A percentile compares a stretch with the other conserved stretches of the same genome.
phyloP scores from a whole-genome alignment of 768 basidiomycete species.

The Kwoniella dejecticola region DNA sequence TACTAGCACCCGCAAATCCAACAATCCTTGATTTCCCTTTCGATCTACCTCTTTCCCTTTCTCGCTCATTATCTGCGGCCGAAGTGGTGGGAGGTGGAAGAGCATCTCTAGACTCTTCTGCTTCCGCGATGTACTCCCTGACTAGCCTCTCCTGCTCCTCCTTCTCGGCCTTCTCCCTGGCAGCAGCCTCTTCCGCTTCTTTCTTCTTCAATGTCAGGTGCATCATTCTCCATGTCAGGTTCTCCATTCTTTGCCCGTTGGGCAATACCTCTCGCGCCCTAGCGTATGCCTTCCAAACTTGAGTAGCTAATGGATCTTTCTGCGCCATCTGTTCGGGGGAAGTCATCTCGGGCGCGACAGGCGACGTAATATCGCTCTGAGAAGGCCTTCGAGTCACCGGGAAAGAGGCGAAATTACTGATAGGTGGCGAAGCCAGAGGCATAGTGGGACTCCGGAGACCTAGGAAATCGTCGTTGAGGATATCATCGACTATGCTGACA shows the following conservation, averaged over 20 bases:
- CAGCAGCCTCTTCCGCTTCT: constrained; percentile 34
- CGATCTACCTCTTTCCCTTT: constrained; percentile 49
- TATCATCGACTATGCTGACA: constrained; percentile 41
- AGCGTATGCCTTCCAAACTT: constrained; percentile 96
- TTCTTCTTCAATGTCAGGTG: constrained; percentile 83
- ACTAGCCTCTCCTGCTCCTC: constrained; percentile 21
- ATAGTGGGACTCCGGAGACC: constrained; percentile 25
- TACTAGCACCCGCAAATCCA: constrained; percentile 44
- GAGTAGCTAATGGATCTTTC: constrained; percentile 88
- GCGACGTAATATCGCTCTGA: constrained; percentile 31
- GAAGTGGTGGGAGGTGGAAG: constrained; percentile 6
- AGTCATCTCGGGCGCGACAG: constrained; percentile 25
- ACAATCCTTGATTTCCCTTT: constrained; percentile 54
- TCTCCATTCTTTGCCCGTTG: constrained; percentile 95
- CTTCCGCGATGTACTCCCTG: constrained; percentile 19
- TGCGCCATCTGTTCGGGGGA: constrained; percentile 51
- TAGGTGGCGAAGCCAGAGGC: constrained; percentile 17
- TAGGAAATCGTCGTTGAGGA: constrained; percentile 53
- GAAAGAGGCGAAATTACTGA: constrained; percentile 19
- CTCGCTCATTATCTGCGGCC: constrained; percentile 34
- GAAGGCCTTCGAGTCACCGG: constrained; percentile 36
- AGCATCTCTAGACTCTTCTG: constrained; percentile 32
- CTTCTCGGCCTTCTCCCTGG: constrained; percentile 19
- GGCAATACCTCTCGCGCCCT: constrained; percentile 85
- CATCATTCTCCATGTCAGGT: constrained; percentile 98